Evolutionary conservation across 805 yeast genomes (phyloP).

Genomic region (Pichia eremophila): DNA sequence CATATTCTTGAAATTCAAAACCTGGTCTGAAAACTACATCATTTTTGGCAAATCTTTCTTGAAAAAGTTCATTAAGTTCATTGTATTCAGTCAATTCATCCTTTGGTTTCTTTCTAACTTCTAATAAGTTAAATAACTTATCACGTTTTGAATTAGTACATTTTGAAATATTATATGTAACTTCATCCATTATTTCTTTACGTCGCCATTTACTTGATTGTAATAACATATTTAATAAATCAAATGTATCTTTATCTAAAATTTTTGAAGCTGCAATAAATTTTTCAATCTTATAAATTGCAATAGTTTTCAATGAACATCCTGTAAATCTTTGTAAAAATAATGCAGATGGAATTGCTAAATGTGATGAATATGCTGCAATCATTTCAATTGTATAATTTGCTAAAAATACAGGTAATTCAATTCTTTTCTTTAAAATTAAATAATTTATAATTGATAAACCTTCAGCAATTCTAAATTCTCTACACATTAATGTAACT

Average conservation of each 20-base stretch:
- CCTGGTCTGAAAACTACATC: slow-evolving; percentile 5
- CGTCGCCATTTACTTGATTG: neutral
- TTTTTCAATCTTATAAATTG: neutral
- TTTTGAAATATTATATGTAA: no score
- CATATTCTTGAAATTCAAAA: neutral
- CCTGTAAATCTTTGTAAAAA: slow-evolving; percentile 4
- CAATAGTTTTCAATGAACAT: neutral
- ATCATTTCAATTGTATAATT: slow-evolving; percentile 1
- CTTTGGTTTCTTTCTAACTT: neutral
- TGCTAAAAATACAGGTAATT: neutral
- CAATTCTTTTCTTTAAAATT: neutral
- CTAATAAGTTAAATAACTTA: neutral
- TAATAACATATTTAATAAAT: neutral
- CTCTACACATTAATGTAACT: slow-evolving; percentile 2
- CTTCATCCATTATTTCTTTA: no score
- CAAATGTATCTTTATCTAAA: neutral
- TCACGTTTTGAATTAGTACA: neutral
- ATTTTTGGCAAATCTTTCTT: neutral
- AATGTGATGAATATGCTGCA: slow-evolving; percentile 1
- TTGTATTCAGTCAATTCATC: neutral
- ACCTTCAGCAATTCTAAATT: slow-evolving; percentile 7
- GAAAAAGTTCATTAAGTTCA: neutral
- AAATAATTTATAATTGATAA: slow-evolving; percentile 1
- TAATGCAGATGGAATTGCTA: slow-evolving; percentile 6
- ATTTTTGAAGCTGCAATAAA: neutral